These are phyloP conservation scores for Xylaria venustula DNA, from an alignment of 495 filamentous ascomycete species.

Conservation along the genomic window DNA sequence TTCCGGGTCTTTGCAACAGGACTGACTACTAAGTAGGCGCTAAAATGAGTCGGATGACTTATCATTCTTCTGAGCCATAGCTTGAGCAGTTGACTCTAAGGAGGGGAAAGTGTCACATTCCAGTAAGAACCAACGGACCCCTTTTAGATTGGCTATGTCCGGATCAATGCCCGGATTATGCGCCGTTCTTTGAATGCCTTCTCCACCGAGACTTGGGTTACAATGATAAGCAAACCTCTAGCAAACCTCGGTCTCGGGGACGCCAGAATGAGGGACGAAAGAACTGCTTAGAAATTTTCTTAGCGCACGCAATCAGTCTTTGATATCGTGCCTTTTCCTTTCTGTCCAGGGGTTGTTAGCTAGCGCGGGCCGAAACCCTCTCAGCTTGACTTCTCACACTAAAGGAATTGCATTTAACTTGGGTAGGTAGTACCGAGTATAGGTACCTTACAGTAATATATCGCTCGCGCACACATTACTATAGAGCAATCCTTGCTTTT, in stretches of 20 bases:
- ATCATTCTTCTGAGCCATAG: neutral
- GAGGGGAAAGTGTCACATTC: neutral
- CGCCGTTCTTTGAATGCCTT: neutral
- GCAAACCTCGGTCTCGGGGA: slow-evolving; percentile 2
- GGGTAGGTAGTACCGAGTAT: neutral
- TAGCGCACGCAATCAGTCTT: slow-evolving; percentile 4
- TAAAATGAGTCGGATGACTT: too few species aligned
- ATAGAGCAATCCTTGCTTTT: neutral
- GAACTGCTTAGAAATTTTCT: neutral
- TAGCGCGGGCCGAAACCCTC: neutral
- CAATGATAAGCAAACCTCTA: slow-evolving; percentile 9
- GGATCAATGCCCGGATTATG: neutral
- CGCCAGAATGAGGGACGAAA: neutral
- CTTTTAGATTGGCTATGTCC: neutral
- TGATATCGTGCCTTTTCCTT: slow-evolving; percentile 5
- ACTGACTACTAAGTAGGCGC: neutral
- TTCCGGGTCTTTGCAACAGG: neutral
- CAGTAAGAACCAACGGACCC: slow-evolving; percentile 7
- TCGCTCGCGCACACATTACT: too few species aligned
- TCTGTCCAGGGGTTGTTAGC: neutral
- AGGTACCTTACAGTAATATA: too few species aligned
- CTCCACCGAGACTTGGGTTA: slow-evolving; percentile 1
- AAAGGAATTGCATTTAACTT: neutral
- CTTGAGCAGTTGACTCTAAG: neutral
- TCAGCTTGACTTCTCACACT: neutral